Evolutionary conservation across 1,284 basidiomycete genomes (phyloP), one percentile per base, ranked within the genome.

Genomic region (Ustilago hordei): DNA sequence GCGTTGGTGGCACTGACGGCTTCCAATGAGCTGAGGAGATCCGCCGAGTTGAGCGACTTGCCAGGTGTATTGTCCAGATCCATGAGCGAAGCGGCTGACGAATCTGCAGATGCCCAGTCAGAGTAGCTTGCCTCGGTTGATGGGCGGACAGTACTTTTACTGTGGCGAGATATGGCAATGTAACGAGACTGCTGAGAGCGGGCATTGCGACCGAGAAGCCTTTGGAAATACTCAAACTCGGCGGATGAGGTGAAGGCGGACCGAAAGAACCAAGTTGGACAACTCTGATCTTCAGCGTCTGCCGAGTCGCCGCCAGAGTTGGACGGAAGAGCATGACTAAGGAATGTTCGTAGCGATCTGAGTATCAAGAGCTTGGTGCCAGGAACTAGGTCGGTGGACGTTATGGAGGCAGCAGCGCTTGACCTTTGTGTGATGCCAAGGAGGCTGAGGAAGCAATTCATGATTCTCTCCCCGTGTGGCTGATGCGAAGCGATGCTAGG

Each of bases 191-290:
- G 57, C 11, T 41, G n/a, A 8, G 34, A 31, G 28, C 52, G 28
- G 3, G 63, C 38, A 45, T 60, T 34, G 3, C 62, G 39, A 34
- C 70, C 43, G 36, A 84, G 63, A 4, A 82, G 64, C 2, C 36
- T 47, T 41, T 74, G 60, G 56, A 84, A 82, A 43, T 69, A 66
- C 53, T 84, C 82, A 28, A 67, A 76, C 28, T 83, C 80, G 50
- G 78, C 68, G 6, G 72, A 53, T 4, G 71, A 71, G 6, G 70
- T n/a, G 31, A 84, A 81, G 17, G 76, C 64, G 34, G 78, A 64
- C 7, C 73, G 65, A 64, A 84, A 83, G 67, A 81, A 81, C 82
- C 82, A 84, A 28, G 80, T 76, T 0, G 81, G 81, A 38, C 73
- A 79, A 9, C 45, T 28, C 31, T 52, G 48, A 28, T 55, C 54